Evolutionary conservation across 2,329 filamentous ascomycete species (phyloP).

Genomic region (Ilyonectria destructans): DNA sequence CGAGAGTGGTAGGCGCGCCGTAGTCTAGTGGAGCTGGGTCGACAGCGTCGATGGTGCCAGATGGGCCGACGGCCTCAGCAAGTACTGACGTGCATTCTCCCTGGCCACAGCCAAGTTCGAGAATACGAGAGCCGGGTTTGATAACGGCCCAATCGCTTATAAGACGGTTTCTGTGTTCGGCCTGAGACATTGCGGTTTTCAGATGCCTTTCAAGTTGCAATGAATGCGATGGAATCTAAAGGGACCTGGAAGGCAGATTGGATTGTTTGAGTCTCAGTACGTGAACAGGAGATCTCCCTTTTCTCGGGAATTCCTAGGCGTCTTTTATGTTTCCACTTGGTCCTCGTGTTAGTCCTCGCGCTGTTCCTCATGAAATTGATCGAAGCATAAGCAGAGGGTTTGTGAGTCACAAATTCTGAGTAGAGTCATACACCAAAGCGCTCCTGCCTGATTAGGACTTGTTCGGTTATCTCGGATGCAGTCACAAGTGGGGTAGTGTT

Average conservation of each 20-base stretch:
- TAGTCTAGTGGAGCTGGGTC: conserved; percentile 69
- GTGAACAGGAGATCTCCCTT: not conserved
- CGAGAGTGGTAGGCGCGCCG: conserved; percentile 65
- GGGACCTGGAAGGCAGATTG: not conserved
- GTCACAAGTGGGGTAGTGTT: not conserved
- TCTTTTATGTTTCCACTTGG: not conserved
- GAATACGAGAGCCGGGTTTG: conserved; percentile 58
- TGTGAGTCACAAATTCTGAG: not conserved
- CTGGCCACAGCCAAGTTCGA: conserved; percentile 75
- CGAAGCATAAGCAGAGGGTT: not conserved
- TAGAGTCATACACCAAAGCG: not conserved
- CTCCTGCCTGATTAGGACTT: not conserved
- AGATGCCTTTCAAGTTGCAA: conserved; percentile 13
- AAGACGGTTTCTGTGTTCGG: conserved; percentile 56
- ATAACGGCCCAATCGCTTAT: conserved; percentile 55
- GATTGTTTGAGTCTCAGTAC: not conserved
- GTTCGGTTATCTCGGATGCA: conserved; percentile 2
- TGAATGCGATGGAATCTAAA: not conserved
- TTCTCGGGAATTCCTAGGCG: not conserved
- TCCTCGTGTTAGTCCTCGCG: not conserved
- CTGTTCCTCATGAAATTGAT: not conserved
- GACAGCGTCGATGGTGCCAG: conserved; percentile 65
- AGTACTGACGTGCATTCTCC: conserved; percentile 71
- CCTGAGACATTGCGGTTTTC: conserved; percentile 46
- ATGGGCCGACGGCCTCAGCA: conserved; percentile 62